Base-by-base conservation (phyloP, 257 asterid species). In the Apocynum venetum region DNA sequence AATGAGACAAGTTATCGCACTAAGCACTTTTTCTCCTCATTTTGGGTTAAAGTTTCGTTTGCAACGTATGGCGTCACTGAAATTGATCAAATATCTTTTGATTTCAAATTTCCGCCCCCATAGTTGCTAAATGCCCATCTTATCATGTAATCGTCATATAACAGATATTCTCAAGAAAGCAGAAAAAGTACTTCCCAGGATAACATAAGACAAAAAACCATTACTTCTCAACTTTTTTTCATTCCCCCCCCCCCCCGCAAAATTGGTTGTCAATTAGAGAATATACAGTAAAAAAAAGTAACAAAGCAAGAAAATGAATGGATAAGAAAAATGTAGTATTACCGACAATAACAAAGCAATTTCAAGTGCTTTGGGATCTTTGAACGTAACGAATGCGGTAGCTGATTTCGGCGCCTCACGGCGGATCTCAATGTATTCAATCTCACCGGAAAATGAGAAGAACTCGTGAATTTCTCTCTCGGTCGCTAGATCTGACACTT, bases 391-490 rank as follows among this genome's bases (percentile, higher is more conserved):
- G 78, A 81, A 93, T 5, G 97, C 98, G 20, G 89, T 88, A 82
- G 87, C 91, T 49, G 87, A 74, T 83, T 82, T 91, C 71, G 88
- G 89, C 77, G 88, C 79, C 80, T 87, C 93, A 41, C 98, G 83
- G 74, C 82, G 92, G 88, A 94, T 91, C 92, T 92, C 92, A 81
- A 94, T 82, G 78, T 76, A 88, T 64, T 94, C 97, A 80, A 94
- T 94, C 81, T 91, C 96, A 78, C 98, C 98, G 74, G 98, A 92
- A 81, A 94, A 92, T 0, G 98, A 94, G 83, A 94, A 94, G 88
- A 94, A 94, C 92, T 94, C 97, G 71, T 86, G 96, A 67, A 94
- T 88, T 88, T 94, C 98, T 84, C 98, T 87, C 85, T 91, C 97
- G 4, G 86, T 83, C 11, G 96, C 97, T 82, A 93, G 98, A 93